Percentiles rank a stretch among this genome's conserved stretches.
Evolutionary conservation across 371 early-diverging fungal species (phyloP).

Genomic region (Mucor indicus): DNA sequence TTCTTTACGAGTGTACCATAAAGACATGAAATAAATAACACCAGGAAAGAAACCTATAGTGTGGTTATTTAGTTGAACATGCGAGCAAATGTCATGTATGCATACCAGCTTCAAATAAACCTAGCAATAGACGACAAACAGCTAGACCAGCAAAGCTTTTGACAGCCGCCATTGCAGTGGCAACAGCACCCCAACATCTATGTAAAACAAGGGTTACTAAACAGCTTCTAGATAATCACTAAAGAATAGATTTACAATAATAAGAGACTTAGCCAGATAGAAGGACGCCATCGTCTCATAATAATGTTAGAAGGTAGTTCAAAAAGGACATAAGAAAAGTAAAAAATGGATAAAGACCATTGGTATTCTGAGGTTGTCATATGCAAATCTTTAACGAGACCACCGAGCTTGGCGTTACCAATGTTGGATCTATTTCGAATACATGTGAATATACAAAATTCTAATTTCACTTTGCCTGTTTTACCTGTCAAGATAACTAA

Average conservation of each 20-base stretch:
- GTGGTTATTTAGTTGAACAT: not conserved
- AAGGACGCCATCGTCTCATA: constrained; percentile 25
- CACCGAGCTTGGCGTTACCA: constrained; percentile 43
- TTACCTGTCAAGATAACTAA: constrained; percentile 40
- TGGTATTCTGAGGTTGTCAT: constrained; percentile 22
- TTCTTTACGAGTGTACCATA: constrained; percentile 44
- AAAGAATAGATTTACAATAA: constrained; percentile 16
- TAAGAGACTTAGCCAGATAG: constrained; percentile 17
- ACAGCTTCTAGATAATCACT: not conserved
- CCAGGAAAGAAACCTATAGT: constrained; percentile 20
- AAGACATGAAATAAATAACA: constrained; percentile 31
- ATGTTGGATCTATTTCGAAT: constrained; percentile 32
- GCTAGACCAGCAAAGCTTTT: constrained; percentile 22
- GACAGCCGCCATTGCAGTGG: constrained; percentile 25
- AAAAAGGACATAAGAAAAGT: constrained; percentile 26
- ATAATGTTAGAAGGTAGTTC: constrained; percentile 31
- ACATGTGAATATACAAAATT: not conserved
- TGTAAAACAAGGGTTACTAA: not conserved
- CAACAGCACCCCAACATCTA: constrained; percentile 23
- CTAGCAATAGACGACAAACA: constrained; percentile 18
- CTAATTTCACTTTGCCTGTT: not conserved
- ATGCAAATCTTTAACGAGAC: constrained; percentile 25
- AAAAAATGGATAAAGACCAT: constrained; percentile 24
- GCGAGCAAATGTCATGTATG: not conserved
- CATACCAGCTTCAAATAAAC: constrained; percentile 23